phyloP scores from a whole-genome alignment of 1,284 basidiomycete genomes.

The Tilletia setariae region DNA sequence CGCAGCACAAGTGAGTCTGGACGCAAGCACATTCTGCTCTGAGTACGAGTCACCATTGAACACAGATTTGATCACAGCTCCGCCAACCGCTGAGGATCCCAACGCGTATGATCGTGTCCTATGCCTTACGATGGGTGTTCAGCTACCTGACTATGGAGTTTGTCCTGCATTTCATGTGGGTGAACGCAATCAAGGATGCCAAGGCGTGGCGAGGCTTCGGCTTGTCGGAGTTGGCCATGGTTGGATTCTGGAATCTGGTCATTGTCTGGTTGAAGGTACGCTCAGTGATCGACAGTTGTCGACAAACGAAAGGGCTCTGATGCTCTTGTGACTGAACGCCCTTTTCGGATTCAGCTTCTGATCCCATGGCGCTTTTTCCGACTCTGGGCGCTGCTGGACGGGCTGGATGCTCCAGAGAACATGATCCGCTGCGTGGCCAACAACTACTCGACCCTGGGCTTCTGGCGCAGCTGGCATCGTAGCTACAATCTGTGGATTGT shows the following conservation, averaged over 20 bases:
- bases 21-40: neutral
- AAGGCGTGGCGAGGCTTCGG: slow-evolving; percentile 68
- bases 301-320: neutral
- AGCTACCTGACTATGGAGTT: slow-evolving; percentile 83
- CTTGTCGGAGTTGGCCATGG: slow-evolving; percentile 80
- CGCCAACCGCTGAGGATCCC: slow-evolving; percentile 58
- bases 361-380: slow-evolving; percentile 98
- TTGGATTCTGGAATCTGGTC: slow-evolving; percentile 96
- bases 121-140: slow-evolving; percentile 70
- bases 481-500: slow-evolving; percentile 96
- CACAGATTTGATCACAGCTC: slow-evolving; percentile 29
- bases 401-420: slow-evolving; percentile 92
- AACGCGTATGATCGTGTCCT: slow-evolving; percentile 57
- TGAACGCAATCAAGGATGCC: slow-evolving; percentile 91
- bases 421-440: slow-evolving; percentile 99
- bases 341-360: slow-evolving; percentile 64
- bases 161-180: slow-evolving; percentile 90
- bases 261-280: slow-evolving; percentile 91
- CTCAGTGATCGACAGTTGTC: slow-evolving; percentile 3
- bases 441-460: slow-evolving; percentile 88
- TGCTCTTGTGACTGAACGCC: neutral
- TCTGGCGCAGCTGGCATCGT: slow-evolving; percentile 95
- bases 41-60: neutral
- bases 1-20: slow-evolving; percentile 70
- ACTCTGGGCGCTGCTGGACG: slow-evolving; percentile 84